phyloP scores from a whole-genome alignment of 805 yeast species.

The Grigorovia yakushimaensis region DNA sequence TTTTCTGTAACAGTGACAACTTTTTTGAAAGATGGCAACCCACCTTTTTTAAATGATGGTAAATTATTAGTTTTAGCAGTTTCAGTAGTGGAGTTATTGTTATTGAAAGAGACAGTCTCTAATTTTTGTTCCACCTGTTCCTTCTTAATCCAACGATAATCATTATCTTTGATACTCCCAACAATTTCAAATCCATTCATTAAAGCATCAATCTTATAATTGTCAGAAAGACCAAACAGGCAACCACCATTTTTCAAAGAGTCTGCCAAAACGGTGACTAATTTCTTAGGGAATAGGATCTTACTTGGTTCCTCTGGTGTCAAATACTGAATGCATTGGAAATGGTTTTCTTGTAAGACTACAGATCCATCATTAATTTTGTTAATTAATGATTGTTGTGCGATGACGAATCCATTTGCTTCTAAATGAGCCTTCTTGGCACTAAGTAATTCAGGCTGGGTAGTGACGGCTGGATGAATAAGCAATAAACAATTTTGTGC shows the following conservation, averaged over 20 bases:
- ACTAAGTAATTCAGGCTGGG: slow-evolving; percentile 41
- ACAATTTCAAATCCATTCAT: slow-evolving; percentile 48
- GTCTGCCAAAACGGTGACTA: slow-evolving; percentile 33
- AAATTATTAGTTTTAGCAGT: slow-evolving; percentile 11
- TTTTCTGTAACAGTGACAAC: background rate
- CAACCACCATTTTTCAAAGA: slow-evolving; percentile 37
- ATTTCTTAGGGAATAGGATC: slow-evolving; percentile 38
- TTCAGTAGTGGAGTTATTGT: background rate
- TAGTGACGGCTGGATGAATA: slow-evolving; percentile 59
- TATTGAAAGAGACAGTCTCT: slow-evolving; percentile 22
- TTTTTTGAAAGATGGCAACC: background rate
- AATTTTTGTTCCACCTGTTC: slow-evolving; percentile 31
- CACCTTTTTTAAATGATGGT: slow-evolving; percentile 24
- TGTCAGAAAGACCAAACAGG: slow-evolving; percentile 41
- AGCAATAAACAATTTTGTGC: slow-evolving; percentile 32
- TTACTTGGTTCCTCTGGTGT: slow-evolving; percentile 42
- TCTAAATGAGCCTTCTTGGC: slow-evolving; percentile 30
- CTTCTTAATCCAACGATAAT: slow-evolving; percentile 42
- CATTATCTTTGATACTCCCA: slow-evolving; percentile 15
- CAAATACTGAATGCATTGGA: slow-evolving; percentile 40
- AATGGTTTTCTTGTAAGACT: slow-evolving; percentile 29
- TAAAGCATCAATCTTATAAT: slow-evolving; percentile 44
- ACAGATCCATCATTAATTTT: slow-evolving; percentile 44
- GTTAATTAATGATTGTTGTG: slow-evolving; percentile 48
- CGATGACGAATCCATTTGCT: slow-evolving; percentile 16